phyloP scores from a whole-genome alignment of 345 rosid species.

The Syzygium grande region DNA sequence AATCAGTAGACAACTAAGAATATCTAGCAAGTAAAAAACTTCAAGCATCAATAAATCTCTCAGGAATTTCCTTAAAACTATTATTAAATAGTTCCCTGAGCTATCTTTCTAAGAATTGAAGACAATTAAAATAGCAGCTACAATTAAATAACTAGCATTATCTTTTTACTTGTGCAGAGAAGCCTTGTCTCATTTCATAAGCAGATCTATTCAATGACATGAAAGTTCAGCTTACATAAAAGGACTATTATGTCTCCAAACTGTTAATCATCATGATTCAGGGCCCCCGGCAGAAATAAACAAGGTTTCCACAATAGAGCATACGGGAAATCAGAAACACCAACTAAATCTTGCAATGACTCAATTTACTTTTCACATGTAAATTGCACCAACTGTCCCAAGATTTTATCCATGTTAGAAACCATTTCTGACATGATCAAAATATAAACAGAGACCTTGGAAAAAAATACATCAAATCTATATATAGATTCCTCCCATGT shows the following conservation, averaged over 20 bases:
- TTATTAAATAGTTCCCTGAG: no score
- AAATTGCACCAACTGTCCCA: neutral
- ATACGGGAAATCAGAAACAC: neutral
- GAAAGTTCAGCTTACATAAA: neutral
- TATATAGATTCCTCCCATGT: neutral
- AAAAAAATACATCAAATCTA: neutral
- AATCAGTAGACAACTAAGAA: neutral
- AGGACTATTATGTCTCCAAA: neutral
- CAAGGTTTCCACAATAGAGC: neutral
- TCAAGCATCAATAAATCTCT: neutral
- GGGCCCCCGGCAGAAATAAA: neutral
- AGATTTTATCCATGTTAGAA: neutral
- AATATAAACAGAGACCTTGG: neutral
- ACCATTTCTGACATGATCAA: neutral
- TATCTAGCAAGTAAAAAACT: neutral
- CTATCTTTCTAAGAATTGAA: neutral
- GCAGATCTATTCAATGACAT: neutral
- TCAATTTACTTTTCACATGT: neutral
- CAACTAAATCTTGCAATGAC: neutral
- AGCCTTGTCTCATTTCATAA: neutral
- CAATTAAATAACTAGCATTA: neutral
- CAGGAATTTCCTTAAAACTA: neutral
- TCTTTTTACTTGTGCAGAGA: neutral
- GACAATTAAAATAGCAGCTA: neutral
- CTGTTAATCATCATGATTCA: neutral